Evolutionary conservation across 2,329 filamentous ascomycete species (phyloP).

Genomic region (Chrysoporthe cubensis): DNA sequence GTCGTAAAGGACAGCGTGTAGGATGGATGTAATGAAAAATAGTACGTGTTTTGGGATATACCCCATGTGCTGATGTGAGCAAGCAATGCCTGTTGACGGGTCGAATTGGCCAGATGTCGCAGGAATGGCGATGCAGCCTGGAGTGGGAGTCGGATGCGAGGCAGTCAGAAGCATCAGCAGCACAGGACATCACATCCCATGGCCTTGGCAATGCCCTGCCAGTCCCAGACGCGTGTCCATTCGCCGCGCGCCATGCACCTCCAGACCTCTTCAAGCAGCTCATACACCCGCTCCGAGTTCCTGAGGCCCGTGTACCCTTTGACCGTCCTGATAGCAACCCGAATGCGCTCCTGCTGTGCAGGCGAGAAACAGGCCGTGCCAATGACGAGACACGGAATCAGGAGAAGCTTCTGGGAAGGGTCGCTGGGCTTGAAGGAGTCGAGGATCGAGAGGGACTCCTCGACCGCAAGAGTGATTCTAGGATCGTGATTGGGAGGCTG

Average conservation of each 20-base stretch:
- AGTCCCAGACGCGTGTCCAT: conserved; percentile 66
- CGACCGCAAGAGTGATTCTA: conserved; percentile 57
- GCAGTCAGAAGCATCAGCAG: conserved; percentile 33
- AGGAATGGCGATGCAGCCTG: background rate
- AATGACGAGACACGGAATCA: conserved; percentile 64
- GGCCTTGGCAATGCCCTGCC: conserved; percentile 59
- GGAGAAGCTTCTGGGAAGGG: conserved; percentile 60
- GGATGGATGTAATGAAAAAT: background rate
- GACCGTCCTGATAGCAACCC: conserved; percentile 53
- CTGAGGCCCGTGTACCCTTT: conserved; percentile 63
- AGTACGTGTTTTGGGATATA: background rate
- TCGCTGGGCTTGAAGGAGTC: conserved; percentile 61
- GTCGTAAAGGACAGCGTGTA: background rate
- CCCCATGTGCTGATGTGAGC: background rate
- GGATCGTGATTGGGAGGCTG: conserved; percentile 54
- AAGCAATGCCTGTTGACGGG: background rate
- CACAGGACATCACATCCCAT: conserved; percentile 62
- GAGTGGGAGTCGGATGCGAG: background rate
- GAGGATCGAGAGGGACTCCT: conserved; percentile 59
- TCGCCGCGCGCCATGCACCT: conserved; percentile 60
- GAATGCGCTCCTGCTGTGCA: conserved; percentile 56
- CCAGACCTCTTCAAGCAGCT: conserved; percentile 64
- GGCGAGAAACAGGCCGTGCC: conserved; percentile 62
- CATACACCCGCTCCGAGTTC: conserved; percentile 57
- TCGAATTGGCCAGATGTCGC: background rate